Evolutionary conservation across 768 basidiomycete species (phyloP), one percentile per base, ranked within the genome.

Genomic region (Collybia sp.): DNA sequence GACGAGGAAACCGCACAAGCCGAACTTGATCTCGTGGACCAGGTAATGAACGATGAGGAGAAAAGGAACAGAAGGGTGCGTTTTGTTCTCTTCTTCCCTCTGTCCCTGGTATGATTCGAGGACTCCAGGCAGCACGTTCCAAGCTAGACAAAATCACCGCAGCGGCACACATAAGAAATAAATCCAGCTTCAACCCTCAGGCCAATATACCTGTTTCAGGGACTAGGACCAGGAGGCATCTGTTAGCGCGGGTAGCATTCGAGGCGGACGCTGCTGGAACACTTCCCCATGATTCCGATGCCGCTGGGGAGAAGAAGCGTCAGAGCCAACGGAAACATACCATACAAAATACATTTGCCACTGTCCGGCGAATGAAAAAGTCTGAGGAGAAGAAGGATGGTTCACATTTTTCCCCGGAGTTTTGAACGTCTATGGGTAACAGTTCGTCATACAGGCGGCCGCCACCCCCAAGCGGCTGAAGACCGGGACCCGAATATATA

Each of bases 241-340:
- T 82, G 13, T 79, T 81, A 0, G 53, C 85, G 6, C 79, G 80
- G 12, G 61, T 69, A 6, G 76, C 64, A 1, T 67, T 83, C 15
- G 69, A 85, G 57, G 79, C 75, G 5, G 79, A 80, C 54, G 85
- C 82, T 0, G 82, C 82, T 1, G 75, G 85, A 50, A 66, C 80
- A 2, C 62, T 82, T 10, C 67, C 67, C 20, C 62, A 55, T 12
- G 53, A 50, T n/a, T 49, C 35, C 15, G 36, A 52, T 12, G 48
- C 39, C 35, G 58, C 52, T 17, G 34, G 13, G 6, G 50, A 50
- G 43, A 67, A 63, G 58, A 69, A 68, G 50, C 59, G 84, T 45
- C 77, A 83, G 33, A 90, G 87, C 56, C 69, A 76, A 54, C 73
- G 88, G 31, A 75, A 71, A 45, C 78, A 85, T 49, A 89, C 89